phyloP scores from a whole-genome alignment of 2,329 filamentous ascomycete genomes.

The Trichoderma sp. region DNA sequence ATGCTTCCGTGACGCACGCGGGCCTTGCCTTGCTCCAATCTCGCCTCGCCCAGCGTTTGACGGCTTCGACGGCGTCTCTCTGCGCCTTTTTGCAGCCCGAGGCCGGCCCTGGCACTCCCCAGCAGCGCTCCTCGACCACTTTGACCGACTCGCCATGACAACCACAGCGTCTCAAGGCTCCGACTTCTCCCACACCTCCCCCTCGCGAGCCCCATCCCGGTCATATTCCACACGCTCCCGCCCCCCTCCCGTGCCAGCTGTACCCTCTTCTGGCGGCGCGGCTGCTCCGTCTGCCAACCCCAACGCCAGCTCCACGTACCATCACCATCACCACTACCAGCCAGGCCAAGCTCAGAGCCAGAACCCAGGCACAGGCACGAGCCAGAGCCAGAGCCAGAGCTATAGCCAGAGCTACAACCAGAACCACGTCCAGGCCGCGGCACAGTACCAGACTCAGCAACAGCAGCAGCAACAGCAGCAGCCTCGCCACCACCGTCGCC shows the following conservation, averaged over 20 bases:
- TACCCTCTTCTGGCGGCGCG: slow-evolving; percentile 32
- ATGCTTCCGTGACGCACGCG: slow-evolving; percentile 27
- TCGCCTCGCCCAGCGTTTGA: slow-evolving; percentile 23
- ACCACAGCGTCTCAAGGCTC: slow-evolving; percentile 33
- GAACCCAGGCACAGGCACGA: slow-evolving; percentile 1
- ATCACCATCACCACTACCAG: slow-evolving; percentile 24
- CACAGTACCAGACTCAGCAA: slow-evolving; percentile 14
- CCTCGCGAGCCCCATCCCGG: slow-evolving; percentile 39
- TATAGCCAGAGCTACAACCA: background rate
- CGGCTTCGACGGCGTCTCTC: background rate
- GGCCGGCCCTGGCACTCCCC: background rate
- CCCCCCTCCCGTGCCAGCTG: slow-evolving; percentile 32
- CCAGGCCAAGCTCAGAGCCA: slow-evolving; percentile 15
- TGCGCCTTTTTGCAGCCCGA: slow-evolving; percentile 18
- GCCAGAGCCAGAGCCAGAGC: slow-evolving; percentile 10
- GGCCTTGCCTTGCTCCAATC: slow-evolving; percentile 25
- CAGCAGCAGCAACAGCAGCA: slow-evolving; percentile 35
- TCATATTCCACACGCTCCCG: slow-evolving; percentile 43
- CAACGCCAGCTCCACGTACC: slow-evolving; percentile 27
- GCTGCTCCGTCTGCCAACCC: slow-evolving; percentile 32
- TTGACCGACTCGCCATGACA: slow-evolving; percentile 38
- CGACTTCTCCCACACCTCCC: slow-evolving; percentile 33
- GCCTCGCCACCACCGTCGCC: slow-evolving; percentile 45
- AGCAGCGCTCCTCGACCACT: slow-evolving; percentile 6
- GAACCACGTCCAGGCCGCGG: background rate